A percentile compares a stretch with the other conserved stretches of the same genome.
Evolutionary conservation across 495 filamentous ascomycete genomes (phyloP).

Genomic region (Aspergillus avenaceus): DNA sequence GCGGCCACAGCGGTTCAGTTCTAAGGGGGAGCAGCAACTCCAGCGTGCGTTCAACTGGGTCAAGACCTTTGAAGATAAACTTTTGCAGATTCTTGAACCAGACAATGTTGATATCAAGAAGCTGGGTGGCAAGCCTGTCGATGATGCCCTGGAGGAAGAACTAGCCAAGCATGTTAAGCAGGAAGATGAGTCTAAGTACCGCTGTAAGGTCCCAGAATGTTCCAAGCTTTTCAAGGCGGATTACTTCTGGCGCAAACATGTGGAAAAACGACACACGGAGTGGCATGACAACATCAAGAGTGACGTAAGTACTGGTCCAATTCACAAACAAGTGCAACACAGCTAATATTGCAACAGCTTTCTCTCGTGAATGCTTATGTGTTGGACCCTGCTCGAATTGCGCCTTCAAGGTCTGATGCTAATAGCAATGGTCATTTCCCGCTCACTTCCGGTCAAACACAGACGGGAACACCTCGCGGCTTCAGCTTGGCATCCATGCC

Average conservation of each 20-base stretch:
- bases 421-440: slow-evolving; percentile 97
- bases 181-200: slow-evolving; percentile 92
- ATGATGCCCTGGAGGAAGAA: slow-evolving; percentile 85
- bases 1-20: slow-evolving; percentile 57
- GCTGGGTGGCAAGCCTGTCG: slow-evolving; percentile 81
- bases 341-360: slow-evolving; percentile 50
- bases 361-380: slow-evolving; percentile 89
- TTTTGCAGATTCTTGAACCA: slow-evolving; percentile 85
- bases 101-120: slow-evolving; percentile 80
- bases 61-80: slow-evolving; percentile 97
- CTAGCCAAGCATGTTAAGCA: slow-evolving; percentile 86
- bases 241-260: slow-evolving; percentile 94
- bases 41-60: slow-evolving; percentile 98
- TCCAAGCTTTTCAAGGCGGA: slow-evolving; percentile 97
- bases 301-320: slow-evolving; percentile 60
- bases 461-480: slow-evolving; percentile 83
- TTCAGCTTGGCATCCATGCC: slow-evolving; percentile 81
- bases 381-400: slow-evolving; percentile 86
- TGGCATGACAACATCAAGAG: slow-evolving; percentile 77
- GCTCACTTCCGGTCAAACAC: slow-evolving; percentile 61
- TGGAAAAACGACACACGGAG: slow-evolving; percentile 91
- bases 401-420: slow-evolving; percentile 88
- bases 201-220: slow-evolving; percentile 94
- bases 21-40: slow-evolving; percentile 84
- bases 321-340: background rate